Evolutionary conservation across 1,284 basidiomycete genomes (phyloP).

Genomic region (Rhizoctonia solani): DNA sequence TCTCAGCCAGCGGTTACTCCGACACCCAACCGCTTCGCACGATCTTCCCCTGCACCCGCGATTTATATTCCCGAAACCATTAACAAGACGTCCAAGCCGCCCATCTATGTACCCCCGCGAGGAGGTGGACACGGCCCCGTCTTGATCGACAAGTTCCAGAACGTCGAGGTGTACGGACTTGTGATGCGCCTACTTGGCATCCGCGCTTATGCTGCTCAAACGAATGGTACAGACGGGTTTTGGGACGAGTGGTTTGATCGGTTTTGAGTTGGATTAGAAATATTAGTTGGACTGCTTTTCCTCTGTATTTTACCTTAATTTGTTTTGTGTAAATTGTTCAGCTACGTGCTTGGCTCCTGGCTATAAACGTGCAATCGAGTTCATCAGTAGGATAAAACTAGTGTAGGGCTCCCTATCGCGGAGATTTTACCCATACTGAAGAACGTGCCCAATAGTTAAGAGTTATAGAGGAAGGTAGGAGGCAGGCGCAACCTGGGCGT

Average conservation of each 20-base stretch:
- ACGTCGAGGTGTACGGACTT: constrained; percentile 84
- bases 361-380: no score
- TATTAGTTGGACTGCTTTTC: background rate
- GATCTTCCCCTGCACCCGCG: constrained; percentile 39
- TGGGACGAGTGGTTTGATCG: constrained; percentile 70
- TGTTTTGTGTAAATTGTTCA: no score
- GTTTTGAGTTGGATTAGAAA: background rate
- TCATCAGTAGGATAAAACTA: no score
- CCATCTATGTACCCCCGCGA: constrained; percentile 40
- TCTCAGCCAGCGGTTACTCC: constrained; percentile 40
- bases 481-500: no score
- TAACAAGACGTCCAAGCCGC: constrained; percentile 17
- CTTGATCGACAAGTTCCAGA: constrained; percentile 78
- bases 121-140: constrained; percentile 74
- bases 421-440: no score
- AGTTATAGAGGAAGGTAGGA: no score
- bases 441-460: no score
- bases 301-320: no score
- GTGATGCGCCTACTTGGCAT: constrained; percentile 76
- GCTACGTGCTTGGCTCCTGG: no score
- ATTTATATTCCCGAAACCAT: no score
- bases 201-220: constrained; percentile 59
- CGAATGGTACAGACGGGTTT: constrained; percentile 77
- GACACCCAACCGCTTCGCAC: constrained; percentile 40
- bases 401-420: no score